Percentiles rank a stretch among this genome's conserved stretches.
These are phyloP conservation scores for Inonotus obliquus DNA, from an alignment of 1,284 basidiomycete genomes.

Conservation along the genomic window DNA sequence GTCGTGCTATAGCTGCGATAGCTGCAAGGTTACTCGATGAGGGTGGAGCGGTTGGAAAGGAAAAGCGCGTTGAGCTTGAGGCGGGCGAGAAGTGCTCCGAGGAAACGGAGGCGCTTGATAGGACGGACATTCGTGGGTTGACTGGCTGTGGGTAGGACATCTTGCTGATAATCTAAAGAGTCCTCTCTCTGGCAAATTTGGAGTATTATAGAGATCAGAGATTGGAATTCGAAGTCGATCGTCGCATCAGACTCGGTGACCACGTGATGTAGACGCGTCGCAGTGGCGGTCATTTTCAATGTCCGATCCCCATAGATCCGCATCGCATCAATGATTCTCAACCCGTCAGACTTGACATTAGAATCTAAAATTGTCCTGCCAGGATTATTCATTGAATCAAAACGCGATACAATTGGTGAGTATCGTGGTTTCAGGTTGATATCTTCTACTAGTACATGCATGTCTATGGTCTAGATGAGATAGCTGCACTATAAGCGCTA, in stretches of 20 bases:
- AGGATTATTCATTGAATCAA: neutral
- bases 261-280: neutral
- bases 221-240: neutral
- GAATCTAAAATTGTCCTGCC: too few relatives aligned
- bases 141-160: slow-evolving; percentile 17
- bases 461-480: neutral
- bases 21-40: slow-evolving; percentile 37
- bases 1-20: slow-evolving; percentile 40
- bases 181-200: too few relatives aligned
- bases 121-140: slow-evolving; percentile 61
- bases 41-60: slow-evolving; percentile 54
- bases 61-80: slow-evolving; percentile 59
- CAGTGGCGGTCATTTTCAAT: neutral
- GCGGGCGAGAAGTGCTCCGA: slow-evolving; percentile 65
- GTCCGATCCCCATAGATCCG: neutral
- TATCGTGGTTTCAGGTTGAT: neutral
- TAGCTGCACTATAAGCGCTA: neutral
- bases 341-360: too few relatives aligned
- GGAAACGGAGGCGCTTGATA: slow-evolving; percentile 60
- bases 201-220: too few relatives aligned
- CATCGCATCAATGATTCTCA: neutral
- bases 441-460: neutral
- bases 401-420: too few relatives aligned
- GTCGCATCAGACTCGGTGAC: neutral
- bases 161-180: neutral